Conservation (phyloP, 768 basidiomycete species). For the Cytidiella melzeri region DNA sequence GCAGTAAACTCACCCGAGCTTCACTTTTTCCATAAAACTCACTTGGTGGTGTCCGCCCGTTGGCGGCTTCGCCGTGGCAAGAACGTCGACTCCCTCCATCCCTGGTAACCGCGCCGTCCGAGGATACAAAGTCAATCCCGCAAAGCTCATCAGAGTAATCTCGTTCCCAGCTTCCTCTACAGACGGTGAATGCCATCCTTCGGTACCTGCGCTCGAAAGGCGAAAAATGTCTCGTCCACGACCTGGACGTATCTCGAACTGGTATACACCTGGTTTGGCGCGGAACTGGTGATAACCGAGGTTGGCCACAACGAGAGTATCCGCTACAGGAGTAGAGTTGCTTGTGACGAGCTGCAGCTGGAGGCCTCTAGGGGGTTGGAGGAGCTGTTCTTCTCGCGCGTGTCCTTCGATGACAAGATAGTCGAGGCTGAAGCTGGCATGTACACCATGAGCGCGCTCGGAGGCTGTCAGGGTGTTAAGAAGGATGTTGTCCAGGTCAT, state of each 20-base stretch:
- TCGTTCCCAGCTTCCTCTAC: slow-evolving; percentile 65
- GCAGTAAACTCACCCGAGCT: slow-evolving; percentile 41
- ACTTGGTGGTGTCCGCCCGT: slow-evolving; percentile 26
- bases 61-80: slow-evolving; percentile 36
- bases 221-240: slow-evolving; percentile 73
- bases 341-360: slow-evolving; percentile 74
- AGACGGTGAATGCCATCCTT: slow-evolving; percentile 79
- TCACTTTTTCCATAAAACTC: slow-evolving; percentile 41
- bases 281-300: slow-evolving; percentile 96
- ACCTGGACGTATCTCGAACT: slow-evolving; percentile 77
- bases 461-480: slow-evolving; percentile 56
- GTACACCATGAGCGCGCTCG: slow-evolving; percentile 48
- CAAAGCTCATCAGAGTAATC: slow-evolving; percentile 83
- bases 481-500: slow-evolving; percentile 95
- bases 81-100: slow-evolving; percentile 78
- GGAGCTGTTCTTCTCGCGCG: slow-evolving; percentile 64
- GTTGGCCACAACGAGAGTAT: slow-evolving; percentile 91
- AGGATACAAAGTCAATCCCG: slow-evolving; percentile 86
- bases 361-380: slow-evolving; percentile 78
- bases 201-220: slow-evolving; percentile 82
- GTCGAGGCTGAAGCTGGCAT: slow-evolving; percentile 83
- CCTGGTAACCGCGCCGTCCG: slow-evolving; percentile 63
- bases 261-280: slow-evolving; percentile 83
- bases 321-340: slow-evolving; percentile 48
- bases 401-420: slow-evolving; percentile 93